Percentiles rank a stretch among this genome's conserved stretches.
phyloP scores from a whole-genome alignment of 306 rosid genomes.

The Dicorynia guianensis region DNA sequence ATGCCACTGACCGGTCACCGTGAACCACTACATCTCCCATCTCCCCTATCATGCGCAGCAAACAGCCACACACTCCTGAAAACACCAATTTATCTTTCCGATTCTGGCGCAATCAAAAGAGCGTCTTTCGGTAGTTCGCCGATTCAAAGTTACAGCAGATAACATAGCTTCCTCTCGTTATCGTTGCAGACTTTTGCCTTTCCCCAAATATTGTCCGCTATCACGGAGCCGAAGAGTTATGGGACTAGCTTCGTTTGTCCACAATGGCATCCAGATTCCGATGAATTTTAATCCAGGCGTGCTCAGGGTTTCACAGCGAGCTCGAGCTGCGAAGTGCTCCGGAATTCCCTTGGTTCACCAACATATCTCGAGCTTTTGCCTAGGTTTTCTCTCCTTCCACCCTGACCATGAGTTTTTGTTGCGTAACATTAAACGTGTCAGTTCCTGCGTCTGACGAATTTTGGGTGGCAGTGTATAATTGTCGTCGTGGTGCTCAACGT shows the following conservation, averaged over 20 bases:
- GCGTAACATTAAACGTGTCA: conserved; percentile 6
- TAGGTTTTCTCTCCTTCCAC: conserved; percentile 49
- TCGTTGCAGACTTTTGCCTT: neutral
- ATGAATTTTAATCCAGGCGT: conserved; percentile 32
- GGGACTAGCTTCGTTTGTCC: conserved; percentile 73
- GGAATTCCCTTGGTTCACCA: conserved; percentile 36
- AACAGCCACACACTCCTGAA: neutral
- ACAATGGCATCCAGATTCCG: conserved; percentile 53
- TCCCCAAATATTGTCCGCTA: neutral
- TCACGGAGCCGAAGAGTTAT: conserved; percentile 36
- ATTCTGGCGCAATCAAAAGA: neutral
- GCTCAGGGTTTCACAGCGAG: conserved; percentile 43
- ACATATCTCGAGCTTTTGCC: conserved; percentile 41
- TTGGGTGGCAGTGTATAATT: conserved; percentile 50
- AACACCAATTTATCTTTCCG: neutral
- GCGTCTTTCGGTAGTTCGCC: neutral
- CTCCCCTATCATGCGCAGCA: neutral
- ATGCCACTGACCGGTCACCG: too few relatives aligned
- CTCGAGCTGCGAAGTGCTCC: conserved; percentile 49
- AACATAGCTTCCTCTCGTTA: neutral
- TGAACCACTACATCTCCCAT: conserved; percentile 8
- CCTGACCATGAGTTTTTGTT: neutral
- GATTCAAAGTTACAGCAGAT: neutral
- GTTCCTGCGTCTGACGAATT: conserved; percentile 18
- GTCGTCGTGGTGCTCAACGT: conserved; percentile 45